Conservation (phyloP, 2,329 filamentous ascomycete species). For the Alternaria ethzedia region DNA sequence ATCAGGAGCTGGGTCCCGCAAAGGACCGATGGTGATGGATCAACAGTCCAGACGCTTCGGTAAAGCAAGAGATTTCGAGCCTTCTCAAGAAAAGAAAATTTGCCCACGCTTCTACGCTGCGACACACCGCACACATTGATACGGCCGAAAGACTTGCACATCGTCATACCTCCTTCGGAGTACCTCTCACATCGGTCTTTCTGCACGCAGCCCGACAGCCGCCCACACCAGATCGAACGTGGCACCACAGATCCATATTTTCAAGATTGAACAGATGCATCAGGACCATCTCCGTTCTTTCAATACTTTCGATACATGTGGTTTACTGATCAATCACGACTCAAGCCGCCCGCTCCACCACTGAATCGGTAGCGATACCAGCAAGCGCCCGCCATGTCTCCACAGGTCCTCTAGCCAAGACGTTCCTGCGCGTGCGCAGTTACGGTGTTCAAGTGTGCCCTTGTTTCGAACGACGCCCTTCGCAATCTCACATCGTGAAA, state of each 20-base stretch:
- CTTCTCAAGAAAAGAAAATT: neutral
- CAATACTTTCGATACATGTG: neutral
- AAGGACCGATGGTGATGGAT: neutral
- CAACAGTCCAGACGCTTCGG: neutral
- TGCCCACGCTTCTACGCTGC: neutral
- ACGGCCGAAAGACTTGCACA: neutral
- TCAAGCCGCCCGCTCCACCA: neutral
- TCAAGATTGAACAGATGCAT: neutral
- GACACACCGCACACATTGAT: neutral
- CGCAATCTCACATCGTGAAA: conserved; percentile 17
- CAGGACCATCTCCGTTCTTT: neutral
- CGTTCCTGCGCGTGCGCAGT: conserved; percentile 12
- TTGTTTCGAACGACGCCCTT: conserved; percentile 22
- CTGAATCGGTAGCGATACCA: neutral
- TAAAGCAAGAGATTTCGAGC: neutral
- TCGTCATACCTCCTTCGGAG: neutral
- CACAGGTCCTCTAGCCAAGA: neutral
- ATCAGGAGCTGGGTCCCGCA: neutral
- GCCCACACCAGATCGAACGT: neutral
- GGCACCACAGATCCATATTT: neutral
- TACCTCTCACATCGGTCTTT: neutral
- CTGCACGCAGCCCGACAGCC: neutral
- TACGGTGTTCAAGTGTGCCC: conserved; percentile 5
- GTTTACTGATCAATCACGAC: neutral
- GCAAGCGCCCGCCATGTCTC: conserved; percentile 2